These are phyloP conservation scores for Neonectria neomacrospora DNA, from an alignment of 2,329 filamentous ascomycete genomes.

Conservation along the genomic window DNA sequence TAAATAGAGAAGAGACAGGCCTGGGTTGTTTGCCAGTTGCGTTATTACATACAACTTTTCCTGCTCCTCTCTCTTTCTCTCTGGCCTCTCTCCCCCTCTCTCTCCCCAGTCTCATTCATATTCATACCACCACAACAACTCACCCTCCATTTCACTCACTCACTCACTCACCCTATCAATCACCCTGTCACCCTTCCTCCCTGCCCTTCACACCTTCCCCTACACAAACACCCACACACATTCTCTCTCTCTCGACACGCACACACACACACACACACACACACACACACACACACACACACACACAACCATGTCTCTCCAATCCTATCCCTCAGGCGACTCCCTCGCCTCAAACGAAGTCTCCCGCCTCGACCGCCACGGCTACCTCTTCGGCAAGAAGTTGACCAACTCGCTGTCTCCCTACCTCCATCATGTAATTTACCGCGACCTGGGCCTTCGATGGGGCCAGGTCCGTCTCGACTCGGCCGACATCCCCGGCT, in stretches of 20 bases:
- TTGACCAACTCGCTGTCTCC: slow-evolving; percentile 66
- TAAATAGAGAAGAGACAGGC: background rate
- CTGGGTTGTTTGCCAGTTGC: background rate
- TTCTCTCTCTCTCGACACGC: too few relatives aligned
- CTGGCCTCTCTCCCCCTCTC: background rate
- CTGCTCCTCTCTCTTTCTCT: background rate
- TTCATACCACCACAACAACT: background rate
- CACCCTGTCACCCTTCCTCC: background rate
- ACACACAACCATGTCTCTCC: slow-evolving; percentile 34
- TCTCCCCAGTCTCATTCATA: background rate
- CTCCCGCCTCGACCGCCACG: slow-evolving; percentile 55
- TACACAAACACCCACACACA: background rate
- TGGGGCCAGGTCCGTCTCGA: slow-evolving; percentile 66
- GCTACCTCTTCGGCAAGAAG: slow-evolving; percentile 68
- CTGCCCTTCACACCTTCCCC: background rate
- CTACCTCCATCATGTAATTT: slow-evolving; percentile 64
- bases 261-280: background rate
- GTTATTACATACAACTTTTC: background rate
- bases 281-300: too few relatives aligned
- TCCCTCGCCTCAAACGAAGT: slow-evolving; percentile 37
- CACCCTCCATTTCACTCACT: background rate
- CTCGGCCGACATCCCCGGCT: slow-evolving; percentile 60
- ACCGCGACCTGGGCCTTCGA: slow-evolving; percentile 59
- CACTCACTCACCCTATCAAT: background rate
- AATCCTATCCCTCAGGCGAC: slow-evolving; percentile 39